phyloP scores from a whole-genome alignment of 2,329 filamentous ascomycete species.

The Hypoxylon sp. region DNA sequence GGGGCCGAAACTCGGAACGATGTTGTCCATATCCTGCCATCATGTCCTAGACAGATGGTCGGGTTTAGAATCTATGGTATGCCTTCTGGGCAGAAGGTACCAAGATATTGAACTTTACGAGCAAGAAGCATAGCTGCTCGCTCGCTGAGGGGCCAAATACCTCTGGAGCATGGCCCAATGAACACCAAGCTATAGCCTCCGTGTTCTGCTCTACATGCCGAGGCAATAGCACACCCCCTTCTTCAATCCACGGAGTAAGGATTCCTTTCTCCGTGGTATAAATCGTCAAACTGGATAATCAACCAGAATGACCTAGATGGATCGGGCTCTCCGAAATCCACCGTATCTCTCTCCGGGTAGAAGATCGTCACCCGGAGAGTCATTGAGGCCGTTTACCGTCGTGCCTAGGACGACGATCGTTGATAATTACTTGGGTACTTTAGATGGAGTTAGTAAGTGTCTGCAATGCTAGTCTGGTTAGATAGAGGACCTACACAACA shows the following conservation, averaged over 20 bases:
- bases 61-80: too few species aligned
- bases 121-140: conserved; percentile 11
- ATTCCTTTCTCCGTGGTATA: conserved; percentile 16
- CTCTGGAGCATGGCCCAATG: conserved; percentile 10
- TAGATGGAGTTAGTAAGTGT: conserved; percentile 15
- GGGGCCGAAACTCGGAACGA: too few species aligned
- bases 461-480: background rate
- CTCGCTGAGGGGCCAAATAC: conserved; percentile 12
- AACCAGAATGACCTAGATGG: conserved; percentile 1
- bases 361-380: conserved; percentile 29
- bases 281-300: background rate
- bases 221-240: conserved; percentile 6
- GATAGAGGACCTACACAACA: conserved; percentile 19
- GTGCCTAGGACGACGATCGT: conserved; percentile 46
- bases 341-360: conserved; percentile 9
- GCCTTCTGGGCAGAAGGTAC: conserved; percentile 15
- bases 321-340: conserved; percentile 12
- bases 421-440: conserved; percentile 31
- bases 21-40: too few species aligned
- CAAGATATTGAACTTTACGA: conserved; percentile 12
- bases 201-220: conserved; percentile 18
- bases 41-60: conserved; percentile 6
- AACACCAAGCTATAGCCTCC: conserved; percentile 21
- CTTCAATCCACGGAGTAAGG: conserved; percentile 8
- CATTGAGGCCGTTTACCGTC: conserved; percentile 46